A percentile compares a stretch with the other conserved stretches of the same genome.
These are phyloP conservation scores for Acidomyces sp. DNA, from an alignment of 495 filamentous ascomycete species.

Conservation along the genomic window DNA sequence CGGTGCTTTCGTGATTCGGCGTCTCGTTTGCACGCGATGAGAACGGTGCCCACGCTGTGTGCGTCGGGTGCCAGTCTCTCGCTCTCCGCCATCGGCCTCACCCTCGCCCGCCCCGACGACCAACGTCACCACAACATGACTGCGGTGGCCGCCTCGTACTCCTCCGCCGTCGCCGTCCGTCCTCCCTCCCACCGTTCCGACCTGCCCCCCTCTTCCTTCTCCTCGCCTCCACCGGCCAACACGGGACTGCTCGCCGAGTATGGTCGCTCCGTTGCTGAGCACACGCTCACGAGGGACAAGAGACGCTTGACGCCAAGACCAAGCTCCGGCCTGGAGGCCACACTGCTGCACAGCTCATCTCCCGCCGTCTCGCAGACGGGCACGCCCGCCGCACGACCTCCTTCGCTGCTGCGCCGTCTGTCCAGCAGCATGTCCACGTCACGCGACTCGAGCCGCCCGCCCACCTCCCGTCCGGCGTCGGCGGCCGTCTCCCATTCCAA, in stretches of 20 bases:
- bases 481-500: slow-evolving; percentile 57
- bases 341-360: too few relatives aligned
- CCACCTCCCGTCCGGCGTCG: slow-evolving; percentile 55
- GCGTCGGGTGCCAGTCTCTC: slow-evolving; percentile 12
- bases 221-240: too few relatives aligned
- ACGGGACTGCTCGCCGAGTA: too few relatives aligned
- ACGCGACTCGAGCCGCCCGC: slow-evolving; percentile 51
- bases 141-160: slow-evolving; percentile 6
- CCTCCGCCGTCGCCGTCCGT: background rate
- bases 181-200: background rate
- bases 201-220: slow-evolving; percentile 3
- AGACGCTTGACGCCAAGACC: slow-evolving; percentile 8
- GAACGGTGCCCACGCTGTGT: slow-evolving; percentile 26
- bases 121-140: slow-evolving; percentile 9
- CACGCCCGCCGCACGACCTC: slow-evolving; percentile 8
- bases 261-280: too few relatives aligned
- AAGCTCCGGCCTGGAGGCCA: slow-evolving; percentile 5
- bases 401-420: slow-evolving; percentile 63
- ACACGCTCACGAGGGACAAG: slow-evolving; percentile 8
- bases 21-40: slow-evolving; percentile 16
- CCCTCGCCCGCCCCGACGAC: slow-evolving; percentile 8
- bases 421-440: slow-evolving; percentile 57
- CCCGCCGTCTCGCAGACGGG: slow-evolving; percentile 4
- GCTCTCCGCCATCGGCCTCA: slow-evolving; percentile 12
- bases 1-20: background rate